Base-by-base conservation (phyloP, 2,329 filamentous ascomycete genomes). In the Talaromyces sp. region DNA sequence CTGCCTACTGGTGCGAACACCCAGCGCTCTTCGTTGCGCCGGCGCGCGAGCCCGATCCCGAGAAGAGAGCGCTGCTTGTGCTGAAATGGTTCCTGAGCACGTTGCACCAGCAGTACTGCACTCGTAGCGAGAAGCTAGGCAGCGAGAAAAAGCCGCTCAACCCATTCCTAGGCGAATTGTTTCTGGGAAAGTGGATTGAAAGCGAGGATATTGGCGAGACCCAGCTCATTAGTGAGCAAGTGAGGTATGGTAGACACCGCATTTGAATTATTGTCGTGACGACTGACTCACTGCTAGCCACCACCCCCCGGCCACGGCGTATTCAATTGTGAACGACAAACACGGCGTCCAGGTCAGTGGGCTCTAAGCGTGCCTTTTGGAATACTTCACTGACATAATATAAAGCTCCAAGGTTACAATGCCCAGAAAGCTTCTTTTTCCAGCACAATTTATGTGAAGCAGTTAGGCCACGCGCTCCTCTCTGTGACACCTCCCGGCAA, bases 101-200 rank as follows among this genome's bases (percentile, higher is more conserved):
- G 3, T 82, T 98, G 57, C 96, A 95, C 80, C 91, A 96, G 76
- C 91, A 96, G 58, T 89, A 89, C 73, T 84, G 82, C 67, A 86
- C 81, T 67, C 80, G 86, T 62, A 96, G 90, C 72, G 93, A 97
- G 73, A 87, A 87, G 73, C 77, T 87, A 65, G 92, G 91, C 55
- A 95, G 91, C 71, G 93, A 97, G 82, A 98, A 98, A 86, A 99
- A 98, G 81, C 93, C 93, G 2, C 79, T 99, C 62, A 98, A 99
- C 72, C 95, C 95, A 0, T 98, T 99, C 78, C 79, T 99, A 38
- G 93, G 93, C 60, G 93, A 99, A 80, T 84, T 98, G 35, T 98
- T 97, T 78, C 77, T 98, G 29, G 95, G 93, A 26, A 89, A 87
- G 69, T 99, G 95, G 95, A 85, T 89, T 61, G 90, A 96, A 71